phyloP scores from a whole-genome alignment of 306 rosid species.

The Vigna nakashimae region DNA sequence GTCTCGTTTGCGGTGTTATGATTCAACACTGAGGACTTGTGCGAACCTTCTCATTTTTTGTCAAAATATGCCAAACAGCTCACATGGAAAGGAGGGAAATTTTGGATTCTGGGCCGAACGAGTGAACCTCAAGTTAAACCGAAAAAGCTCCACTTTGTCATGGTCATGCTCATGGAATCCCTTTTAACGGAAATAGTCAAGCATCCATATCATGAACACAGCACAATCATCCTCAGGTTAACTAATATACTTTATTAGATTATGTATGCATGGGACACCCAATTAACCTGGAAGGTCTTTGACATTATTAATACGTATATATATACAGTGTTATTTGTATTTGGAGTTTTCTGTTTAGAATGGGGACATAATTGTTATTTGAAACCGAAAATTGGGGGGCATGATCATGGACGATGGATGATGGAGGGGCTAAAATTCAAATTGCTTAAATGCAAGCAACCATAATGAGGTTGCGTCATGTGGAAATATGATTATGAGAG shows the following conservation, averaged over 20 bases:
- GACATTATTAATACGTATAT: too few species aligned
- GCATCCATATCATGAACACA: not conserved
- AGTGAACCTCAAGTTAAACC: slow-evolving; percentile 37
- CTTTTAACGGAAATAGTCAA: not conserved
- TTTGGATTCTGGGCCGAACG: slow-evolving; percentile 48
- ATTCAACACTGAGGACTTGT: slow-evolving; percentile 1
- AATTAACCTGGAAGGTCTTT: too few species aligned
- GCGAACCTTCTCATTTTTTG: slow-evolving; percentile 58
- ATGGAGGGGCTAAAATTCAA: slow-evolving; percentile 36
- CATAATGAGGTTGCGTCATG: slow-evolving; percentile 40
- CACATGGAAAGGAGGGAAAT: slow-evolving; percentile 50
- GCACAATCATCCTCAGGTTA: not conserved
- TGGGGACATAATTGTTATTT: slow-evolving; percentile 21
- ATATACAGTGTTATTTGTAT: too few species aligned
- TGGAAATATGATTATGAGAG: slow-evolving; percentile 36
- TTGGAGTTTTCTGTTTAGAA: slow-evolving; percentile 6
- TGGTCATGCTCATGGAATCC: slow-evolving; percentile 12
- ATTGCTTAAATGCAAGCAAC: slow-evolving; percentile 39
- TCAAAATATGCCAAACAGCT: slow-evolving; percentile 42
- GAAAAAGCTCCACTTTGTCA: slow-evolving; percentile 40
- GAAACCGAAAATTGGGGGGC: slow-evolving; percentile 22
- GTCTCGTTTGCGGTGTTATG: slow-evolving; percentile 14
- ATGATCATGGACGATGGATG: not conserved
- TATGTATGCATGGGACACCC: too few species aligned
- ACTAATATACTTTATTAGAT: not conserved